Conservation (phyloP, 805 yeast genomes). For the Ogataea minuta region DNA sequence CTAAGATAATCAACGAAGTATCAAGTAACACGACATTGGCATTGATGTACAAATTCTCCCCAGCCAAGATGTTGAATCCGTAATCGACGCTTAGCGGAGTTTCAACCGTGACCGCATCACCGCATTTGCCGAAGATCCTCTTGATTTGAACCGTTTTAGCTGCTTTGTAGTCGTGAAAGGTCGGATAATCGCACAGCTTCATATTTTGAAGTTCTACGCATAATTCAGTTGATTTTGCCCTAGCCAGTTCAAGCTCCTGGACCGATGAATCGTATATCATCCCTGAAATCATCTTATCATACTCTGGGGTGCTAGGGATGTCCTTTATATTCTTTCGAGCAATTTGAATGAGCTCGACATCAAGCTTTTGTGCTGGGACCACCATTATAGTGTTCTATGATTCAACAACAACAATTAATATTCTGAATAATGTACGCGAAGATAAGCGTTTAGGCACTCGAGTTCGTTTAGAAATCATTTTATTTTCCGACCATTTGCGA, state of each 20-base stretch:
- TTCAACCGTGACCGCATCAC: constrained; percentile 36
- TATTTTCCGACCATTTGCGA: too few species aligned
- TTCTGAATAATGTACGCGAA: too few species aligned
- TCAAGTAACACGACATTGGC: constrained; percentile 57
- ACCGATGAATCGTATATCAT: constrained; percentile 37
- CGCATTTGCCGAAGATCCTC: constrained; percentile 49
- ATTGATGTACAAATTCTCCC: constrained; percentile 59
- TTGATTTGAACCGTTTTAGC: constrained; percentile 39
- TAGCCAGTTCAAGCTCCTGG: constrained; percentile 35
- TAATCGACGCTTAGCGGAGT: constrained; percentile 65
- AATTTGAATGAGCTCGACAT: constrained; percentile 16
- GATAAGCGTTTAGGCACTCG: too few species aligned
- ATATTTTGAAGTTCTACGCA: constrained; percentile 15
- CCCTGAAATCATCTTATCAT: constrained; percentile 56
- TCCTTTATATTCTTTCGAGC: constrained; percentile 20
- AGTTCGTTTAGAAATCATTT: too few species aligned
- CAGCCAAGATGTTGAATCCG: constrained; percentile 59
- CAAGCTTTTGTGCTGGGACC: too few species aligned
- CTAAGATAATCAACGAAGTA: constrained; percentile 57
- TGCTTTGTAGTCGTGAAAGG: constrained; percentile 25
- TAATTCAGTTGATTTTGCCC: constrained; percentile 35
- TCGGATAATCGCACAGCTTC: constrained; percentile 18
- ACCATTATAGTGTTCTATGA: too few species aligned
- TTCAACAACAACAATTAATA: too few species aligned
- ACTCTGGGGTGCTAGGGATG: constrained; percentile 35